phyloP scores from a whole-genome alignment of 1,284 basidiomycete genomes.

The Ganoderma lucidum region DNA sequence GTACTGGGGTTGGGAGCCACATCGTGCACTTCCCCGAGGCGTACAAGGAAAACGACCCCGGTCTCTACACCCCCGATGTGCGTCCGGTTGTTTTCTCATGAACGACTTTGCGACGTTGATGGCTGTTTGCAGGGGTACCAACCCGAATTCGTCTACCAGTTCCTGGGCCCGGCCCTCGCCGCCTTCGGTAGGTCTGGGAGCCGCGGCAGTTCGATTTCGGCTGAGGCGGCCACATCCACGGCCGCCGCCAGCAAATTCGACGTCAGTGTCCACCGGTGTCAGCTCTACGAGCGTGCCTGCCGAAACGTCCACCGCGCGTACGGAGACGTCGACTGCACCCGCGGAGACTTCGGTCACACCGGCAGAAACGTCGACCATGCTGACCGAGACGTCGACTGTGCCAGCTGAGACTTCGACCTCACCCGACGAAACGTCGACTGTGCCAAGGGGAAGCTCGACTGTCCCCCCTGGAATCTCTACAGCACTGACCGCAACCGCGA shows the following conservation, averaged over 20 bases:
- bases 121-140: conserved; percentile 42
- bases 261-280: background rate
- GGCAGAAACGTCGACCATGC: background rate
- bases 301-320: background rate
- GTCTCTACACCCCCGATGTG: conserved; percentile 52
- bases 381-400: background rate
- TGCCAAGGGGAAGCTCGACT: background rate
- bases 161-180: conserved; percentile 44
- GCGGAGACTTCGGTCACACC: background rate
- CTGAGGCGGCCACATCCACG: background rate
- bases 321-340: background rate
- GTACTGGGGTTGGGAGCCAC: conserved; percentile 48
- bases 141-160: conserved; percentile 39
- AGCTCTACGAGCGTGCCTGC: background rate
- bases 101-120: background rate
- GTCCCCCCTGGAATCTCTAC: background rate
- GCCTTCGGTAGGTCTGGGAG: background rate
- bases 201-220: background rate
- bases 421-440: too few relatives aligned
- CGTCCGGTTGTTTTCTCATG: background rate
- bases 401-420: too few relatives aligned
- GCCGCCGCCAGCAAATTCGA: background rate
- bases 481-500: background rate
- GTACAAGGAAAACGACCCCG: conserved; percentile 67
- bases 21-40: conserved; percentile 70